Conservation (phyloP, 768 basidiomycete species). For the Kwoniella mangroviensis region DNA sequence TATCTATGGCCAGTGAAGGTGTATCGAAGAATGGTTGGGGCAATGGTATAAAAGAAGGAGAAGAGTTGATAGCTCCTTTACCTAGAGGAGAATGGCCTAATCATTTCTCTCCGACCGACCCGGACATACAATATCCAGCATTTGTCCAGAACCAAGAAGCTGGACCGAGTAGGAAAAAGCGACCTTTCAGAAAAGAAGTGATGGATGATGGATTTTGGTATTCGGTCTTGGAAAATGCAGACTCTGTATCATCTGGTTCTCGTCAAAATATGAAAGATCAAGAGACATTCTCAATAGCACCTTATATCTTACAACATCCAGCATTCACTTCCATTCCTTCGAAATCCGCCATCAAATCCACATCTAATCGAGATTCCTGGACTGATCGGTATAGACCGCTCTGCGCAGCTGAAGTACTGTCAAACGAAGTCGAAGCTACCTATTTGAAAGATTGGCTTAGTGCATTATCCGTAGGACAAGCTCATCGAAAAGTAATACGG, state of each 20-base stretch:
- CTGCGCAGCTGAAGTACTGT: constrained; percentile 47
- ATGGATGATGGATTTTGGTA: constrained; percentile 17
- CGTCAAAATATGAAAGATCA: too few relatives aligned
- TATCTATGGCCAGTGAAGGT: constrained; percentile 12
- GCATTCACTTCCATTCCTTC: constrained; percentile 28
- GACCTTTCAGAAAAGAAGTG: background rate
- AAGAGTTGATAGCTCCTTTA: constrained; percentile 40
- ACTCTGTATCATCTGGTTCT: background rate
- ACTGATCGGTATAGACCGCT: constrained; percentile 52
- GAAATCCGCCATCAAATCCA: background rate
- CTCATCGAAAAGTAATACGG: constrained; percentile 41
- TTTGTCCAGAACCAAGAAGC: background rate
- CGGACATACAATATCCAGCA: background rate
- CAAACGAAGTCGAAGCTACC: constrained; percentile 52
- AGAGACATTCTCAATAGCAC: background rate
- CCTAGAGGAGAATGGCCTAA: constrained; percentile 34
- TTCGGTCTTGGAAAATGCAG: background rate
- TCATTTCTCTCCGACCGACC: background rate
- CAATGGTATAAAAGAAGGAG: constrained; percentile 34
- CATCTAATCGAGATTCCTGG: constrained; percentile 49
- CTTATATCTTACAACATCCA: constrained; percentile 26
- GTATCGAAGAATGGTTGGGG: constrained; percentile 46
- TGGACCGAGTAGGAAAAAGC: constrained; percentile 11
- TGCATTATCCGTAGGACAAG: constrained; percentile 46
- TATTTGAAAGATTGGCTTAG: constrained; percentile 56